These are phyloP conservation scores for Sedum album DNA, from an alignment of 164 flowering plant genomes.

Conservation along the genomic window DNA sequence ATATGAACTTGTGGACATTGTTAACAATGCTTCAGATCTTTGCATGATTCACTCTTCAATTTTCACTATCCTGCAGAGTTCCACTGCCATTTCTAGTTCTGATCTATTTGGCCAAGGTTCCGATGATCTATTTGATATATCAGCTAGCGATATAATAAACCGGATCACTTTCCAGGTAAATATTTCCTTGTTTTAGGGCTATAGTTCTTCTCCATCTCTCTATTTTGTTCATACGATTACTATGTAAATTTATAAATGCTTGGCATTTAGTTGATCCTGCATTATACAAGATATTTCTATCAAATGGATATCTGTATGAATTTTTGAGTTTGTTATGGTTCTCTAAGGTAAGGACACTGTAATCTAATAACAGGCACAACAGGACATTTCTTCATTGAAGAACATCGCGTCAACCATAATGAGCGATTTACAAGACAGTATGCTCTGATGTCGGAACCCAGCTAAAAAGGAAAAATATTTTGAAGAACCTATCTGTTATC, in stretches of 20 bases:
- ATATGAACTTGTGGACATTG: too few species aligned
- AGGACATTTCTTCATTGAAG: constrained; percentile 9
- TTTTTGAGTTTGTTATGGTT: background rate
- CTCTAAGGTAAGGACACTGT: background rate
- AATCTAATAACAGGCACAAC: constrained; percentile 1
- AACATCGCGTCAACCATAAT: constrained; percentile 7
- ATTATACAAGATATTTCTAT: background rate
- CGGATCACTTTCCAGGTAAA: constrained; percentile 3
- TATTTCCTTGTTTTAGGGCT: background rate
- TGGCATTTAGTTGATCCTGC: background rate
- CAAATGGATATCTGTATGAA: background rate
- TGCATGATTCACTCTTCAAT: background rate
- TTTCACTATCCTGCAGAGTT: background rate
- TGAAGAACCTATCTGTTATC: background rate
- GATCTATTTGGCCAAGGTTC: constrained; percentile 5
- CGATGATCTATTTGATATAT: background rate
- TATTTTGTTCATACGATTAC: background rate
- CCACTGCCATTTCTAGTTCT: constrained; percentile 4
- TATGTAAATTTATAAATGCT: too few species aligned
- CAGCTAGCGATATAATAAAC: background rate
- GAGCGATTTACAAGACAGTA: constrained; percentile 6
- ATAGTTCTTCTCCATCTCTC: background rate
- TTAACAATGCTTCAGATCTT: background rate
- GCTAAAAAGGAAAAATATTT: background rate
- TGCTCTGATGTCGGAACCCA: background rate